Percentiles rank a stretch among this genome's conserved stretches.
These are phyloP conservation scores for Russula ochroleuca DNA, from an alignment of 768 basidiomycete genomes.

Conservation along the genomic window DNA sequence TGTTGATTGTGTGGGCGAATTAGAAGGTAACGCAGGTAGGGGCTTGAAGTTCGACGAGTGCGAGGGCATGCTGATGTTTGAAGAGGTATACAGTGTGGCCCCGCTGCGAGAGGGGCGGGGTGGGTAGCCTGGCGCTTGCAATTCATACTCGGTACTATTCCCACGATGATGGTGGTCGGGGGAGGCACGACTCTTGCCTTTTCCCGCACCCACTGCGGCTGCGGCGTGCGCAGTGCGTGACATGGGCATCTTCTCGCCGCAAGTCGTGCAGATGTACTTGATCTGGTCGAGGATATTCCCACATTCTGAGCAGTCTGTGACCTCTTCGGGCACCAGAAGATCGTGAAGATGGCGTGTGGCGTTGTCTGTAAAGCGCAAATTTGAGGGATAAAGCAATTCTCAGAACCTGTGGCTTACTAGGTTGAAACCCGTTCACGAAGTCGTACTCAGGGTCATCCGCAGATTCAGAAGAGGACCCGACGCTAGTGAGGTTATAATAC, in stretches of 20 bases:
- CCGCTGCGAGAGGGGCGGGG: slow-evolving; percentile 21
- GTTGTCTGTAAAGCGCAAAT: neutral
- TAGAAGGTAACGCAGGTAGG: slow-evolving; percentile 41
- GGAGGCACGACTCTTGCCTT: slow-evolving; percentile 39
- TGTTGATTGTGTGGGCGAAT: slow-evolving; percentile 18
- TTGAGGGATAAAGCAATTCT: neutral
- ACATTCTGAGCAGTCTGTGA: slow-evolving; percentile 83
- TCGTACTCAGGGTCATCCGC: slow-evolving; percentile 21
- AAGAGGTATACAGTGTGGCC: neutral
- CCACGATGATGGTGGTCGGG: slow-evolving; percentile 20
- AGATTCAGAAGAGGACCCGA: slow-evolving; percentile 20
- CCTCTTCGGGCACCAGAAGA: slow-evolving; percentile 52
- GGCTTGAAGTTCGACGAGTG: slow-evolving; percentile 38
- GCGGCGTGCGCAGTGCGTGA: slow-evolving; percentile 25
- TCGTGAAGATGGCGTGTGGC: slow-evolving; percentile 37
- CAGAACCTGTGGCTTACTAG: slow-evolving; percentile 7
- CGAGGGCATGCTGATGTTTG: slow-evolving; percentile 2
- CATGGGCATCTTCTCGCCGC: slow-evolving; percentile 67
- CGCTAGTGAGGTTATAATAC: slow-evolving; percentile 11
- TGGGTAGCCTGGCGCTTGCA: slow-evolving; percentile 1
- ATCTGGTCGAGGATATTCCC: slow-evolving; percentile 70
- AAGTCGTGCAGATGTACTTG: slow-evolving; percentile 85
- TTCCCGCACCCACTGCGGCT: slow-evolving; percentile 43
- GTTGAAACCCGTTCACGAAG: neutral
- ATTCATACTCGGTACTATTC: neutral